Base-by-base conservation (phyloP, 495 filamentous ascomycete species). In the Staphylotrichum longicolle region DNA sequence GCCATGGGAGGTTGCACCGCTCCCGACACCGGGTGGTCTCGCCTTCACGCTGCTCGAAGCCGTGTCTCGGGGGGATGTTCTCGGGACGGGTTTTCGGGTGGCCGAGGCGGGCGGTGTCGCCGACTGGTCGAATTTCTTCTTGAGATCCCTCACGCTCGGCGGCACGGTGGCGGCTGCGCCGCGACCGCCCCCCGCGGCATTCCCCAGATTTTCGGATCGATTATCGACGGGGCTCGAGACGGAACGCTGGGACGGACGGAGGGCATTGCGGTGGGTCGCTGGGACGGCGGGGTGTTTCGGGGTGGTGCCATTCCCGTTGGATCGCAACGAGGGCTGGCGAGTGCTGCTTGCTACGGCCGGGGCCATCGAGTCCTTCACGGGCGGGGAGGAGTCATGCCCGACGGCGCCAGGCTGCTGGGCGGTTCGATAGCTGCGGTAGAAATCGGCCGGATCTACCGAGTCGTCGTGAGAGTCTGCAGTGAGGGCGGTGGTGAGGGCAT, bases 61-160 rank as follows among this genome's bases (percentile, higher is more conserved):
- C 45, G 57, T 71, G 69, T 70, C 74, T 74, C 61, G 68, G 58
- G 61, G 58, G 60, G 72, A 54, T 42, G 14, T 66, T 57, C 70
- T 74, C 58, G 72, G 50, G 45, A 64, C 40, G 20, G 68, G 46
- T 69, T 77, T 80, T 49, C 71, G 73, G 39, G 58, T 32, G 34
- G 70, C 52, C 3, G 63, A 53, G 35, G 48, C 15, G 30, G 67
- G 53, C 10, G 55, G 61, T 4, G 71, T 60, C 5, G 58, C 40
- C 11, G 68, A 63, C 59, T 76, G 76, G 68, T 85, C 80, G 62
- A 85, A 85, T 53, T 74, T 79, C 65, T 78, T 81, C 65, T 78
- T 77, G 46, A 83, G 69, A 67, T 85, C 81, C 68, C 80, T 82
- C 34, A 85, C 82, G 66, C 79, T 84, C 33, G 77, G 69, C 35